These are phyloP conservation scores for Coniochaeta ligniaria DNA, from an alignment of 2,329 filamentous ascomycete genomes.

Conservation along the genomic window DNA sequence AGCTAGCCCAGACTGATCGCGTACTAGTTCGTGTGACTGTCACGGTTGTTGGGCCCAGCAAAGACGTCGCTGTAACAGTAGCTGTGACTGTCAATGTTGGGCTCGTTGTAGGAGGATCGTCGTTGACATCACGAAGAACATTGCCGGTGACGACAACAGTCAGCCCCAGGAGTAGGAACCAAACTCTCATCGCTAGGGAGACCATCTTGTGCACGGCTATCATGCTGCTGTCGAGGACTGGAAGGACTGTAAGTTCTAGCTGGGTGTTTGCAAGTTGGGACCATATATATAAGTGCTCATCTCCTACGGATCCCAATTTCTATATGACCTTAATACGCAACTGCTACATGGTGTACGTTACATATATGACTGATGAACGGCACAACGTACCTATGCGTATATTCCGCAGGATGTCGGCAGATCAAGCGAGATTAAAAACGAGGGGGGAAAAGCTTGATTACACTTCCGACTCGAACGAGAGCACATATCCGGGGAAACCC, in stretches of 20 bases:
- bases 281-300: neutral
- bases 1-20: constrained; percentile 7
- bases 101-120: neutral
- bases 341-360: neutral
- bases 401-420: neutral
- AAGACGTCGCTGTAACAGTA: neutral
- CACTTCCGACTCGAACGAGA: neutral
- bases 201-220: neutral
- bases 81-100: neutral
- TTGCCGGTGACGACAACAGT: neutral
- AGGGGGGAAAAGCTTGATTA: neutral
- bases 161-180: neutral
- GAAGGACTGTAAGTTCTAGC: neutral
- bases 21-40: constrained; percentile 10
- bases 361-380: neutral
- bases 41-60: neutral
- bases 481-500: neutral
- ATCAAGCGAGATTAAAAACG: neutral
- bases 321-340: neutral
- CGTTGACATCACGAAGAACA: neutral
- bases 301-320: neutral
- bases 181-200: neutral
- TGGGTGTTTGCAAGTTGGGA: neutral
- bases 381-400: neutral
- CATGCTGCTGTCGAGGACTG: neutral